Evolutionary conservation across 139 green algal genomes (phyloP).

Genomic region (Tetradesmus obliquus): DNA sequence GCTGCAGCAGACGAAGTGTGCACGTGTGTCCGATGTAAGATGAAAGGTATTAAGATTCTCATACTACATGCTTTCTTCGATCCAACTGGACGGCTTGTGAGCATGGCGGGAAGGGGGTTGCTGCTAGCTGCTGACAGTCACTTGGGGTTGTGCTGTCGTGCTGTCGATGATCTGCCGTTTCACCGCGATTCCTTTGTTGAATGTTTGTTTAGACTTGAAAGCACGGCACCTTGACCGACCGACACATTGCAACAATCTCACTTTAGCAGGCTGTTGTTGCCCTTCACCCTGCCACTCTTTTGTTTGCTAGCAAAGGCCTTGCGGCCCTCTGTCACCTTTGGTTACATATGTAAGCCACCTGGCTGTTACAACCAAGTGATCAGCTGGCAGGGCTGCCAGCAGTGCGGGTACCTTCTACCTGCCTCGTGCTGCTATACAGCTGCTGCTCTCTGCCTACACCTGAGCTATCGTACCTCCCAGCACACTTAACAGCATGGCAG

Average conservation of each 20-base stretch:
- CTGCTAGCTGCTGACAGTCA: neutral
- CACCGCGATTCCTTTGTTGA: neutral
- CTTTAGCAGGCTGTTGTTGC: neutral
- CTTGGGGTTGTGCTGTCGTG: constrained; percentile 1
- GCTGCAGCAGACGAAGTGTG: neutral
- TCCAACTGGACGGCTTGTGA: neutral
- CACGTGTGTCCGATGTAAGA: neutral
- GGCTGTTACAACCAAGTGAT: neutral
- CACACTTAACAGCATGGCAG: constrained; percentile 41
- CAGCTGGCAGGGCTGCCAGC: neutral
- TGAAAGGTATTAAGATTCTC: neutral
- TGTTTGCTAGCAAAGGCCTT: neutral
- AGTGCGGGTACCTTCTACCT: neutral
- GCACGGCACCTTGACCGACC: neutral
- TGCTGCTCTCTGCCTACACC: neutral
- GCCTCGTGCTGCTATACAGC: neutral
- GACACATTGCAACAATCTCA: neutral
- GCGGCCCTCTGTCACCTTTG: neutral
- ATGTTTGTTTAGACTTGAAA: neutral
- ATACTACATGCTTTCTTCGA: neutral
- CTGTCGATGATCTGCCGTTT: neutral
- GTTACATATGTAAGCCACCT: neutral
- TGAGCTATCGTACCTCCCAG: neutral
- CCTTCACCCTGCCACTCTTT: neutral
- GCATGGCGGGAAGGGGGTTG: neutral